A percentile compares a stretch with the other conserved stretches of the same genome.
Evolutionary conservation across 768 basidiomycete species (phyloP).

Genomic region (Dioszegia aurantiaca): DNA sequence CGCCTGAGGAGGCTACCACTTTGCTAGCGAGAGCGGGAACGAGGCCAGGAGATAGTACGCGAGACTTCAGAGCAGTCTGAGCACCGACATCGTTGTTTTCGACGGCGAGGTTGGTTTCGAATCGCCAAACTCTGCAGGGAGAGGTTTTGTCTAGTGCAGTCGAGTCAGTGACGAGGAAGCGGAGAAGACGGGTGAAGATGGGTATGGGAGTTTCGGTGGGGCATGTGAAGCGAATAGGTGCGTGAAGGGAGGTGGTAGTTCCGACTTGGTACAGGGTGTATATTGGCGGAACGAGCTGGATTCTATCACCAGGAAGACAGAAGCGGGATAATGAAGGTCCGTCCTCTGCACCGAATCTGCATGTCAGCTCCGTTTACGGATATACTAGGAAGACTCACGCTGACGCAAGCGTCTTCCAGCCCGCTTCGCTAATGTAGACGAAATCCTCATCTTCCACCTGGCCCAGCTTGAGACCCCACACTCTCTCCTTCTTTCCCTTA

Average conservation of each 20-base stretch:
- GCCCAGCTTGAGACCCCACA: slow-evolving; percentile 51
- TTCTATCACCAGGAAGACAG: slow-evolving; percentile 25
- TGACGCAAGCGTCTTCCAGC: slow-evolving; percentile 65
- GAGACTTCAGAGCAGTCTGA: not conserved
- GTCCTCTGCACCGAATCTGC: not conserved
- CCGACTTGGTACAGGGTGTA: slow-evolving; percentile 13
- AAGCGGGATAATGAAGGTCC: slow-evolving; percentile 21
- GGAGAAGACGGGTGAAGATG: slow-evolving; percentile 25
- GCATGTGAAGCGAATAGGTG: slow-evolving; percentile 25
- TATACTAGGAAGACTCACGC: slow-evolving; percentile 61
- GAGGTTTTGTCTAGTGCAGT: not conserved
- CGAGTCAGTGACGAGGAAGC: slow-evolving; percentile 14
- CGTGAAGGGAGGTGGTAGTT: slow-evolving; percentile 4
- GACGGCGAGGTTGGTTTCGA: slow-evolving; percentile 11
- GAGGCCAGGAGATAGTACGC: not conserved
- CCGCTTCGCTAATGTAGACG: slow-evolving; percentile 69
- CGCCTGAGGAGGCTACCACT: slow-evolving; percentile 8
- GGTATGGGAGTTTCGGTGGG: slow-evolving; percentile 32
- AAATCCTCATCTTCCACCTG: slow-evolving; percentile 67
- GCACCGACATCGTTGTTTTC: slow-evolving; percentile 18
- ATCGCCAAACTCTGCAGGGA: slow-evolving; percentile 16
- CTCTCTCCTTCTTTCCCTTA: slow-evolving; percentile 54
- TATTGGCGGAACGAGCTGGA: slow-evolving; percentile 33
- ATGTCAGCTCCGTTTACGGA: not conserved
- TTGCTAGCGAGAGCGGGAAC: slow-evolving; percentile 5